Percentiles rank a stretch among this genome's conserved stretches.
phyloP scores from a whole-genome alignment of 2,329 filamentous ascomycete species.

The Harringtonia lauricola region DNA sequence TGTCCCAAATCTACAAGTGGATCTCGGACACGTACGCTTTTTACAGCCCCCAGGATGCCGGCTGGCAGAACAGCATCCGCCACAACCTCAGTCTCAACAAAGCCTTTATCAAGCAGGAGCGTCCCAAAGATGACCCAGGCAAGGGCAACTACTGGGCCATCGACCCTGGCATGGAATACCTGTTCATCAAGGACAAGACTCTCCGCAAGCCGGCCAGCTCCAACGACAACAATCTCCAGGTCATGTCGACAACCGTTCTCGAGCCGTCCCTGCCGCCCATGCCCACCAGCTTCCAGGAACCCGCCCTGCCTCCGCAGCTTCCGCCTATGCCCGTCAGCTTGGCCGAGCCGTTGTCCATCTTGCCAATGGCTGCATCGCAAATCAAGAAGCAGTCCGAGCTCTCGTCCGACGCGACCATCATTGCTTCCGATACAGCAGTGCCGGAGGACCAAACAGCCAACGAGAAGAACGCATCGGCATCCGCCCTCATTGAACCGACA shows the following conservation, averaged over 20 bases:
- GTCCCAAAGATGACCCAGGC: slow-evolving; percentile 92
- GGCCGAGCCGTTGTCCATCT: slow-evolving; percentile 4
- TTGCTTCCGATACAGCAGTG: slow-evolving; percentile 54
- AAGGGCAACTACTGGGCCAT: slow-evolving; percentile 98
- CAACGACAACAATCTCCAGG: slow-evolving; percentile 46
- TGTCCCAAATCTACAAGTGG: slow-evolving; percentile 98
- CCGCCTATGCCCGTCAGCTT: slow-evolving; percentile 18
- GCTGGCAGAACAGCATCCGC: slow-evolving; percentile 98
- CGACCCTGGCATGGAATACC: slow-evolving; percentile 74
- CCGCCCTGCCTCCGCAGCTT: slow-evolving; percentile 36
- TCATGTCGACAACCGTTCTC: slow-evolving; percentile 42
- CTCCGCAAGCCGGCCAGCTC: slow-evolving; percentile 44
- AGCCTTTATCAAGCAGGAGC: slow-evolving; percentile 88
- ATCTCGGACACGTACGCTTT: slow-evolving; percentile 91
- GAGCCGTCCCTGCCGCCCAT: slow-evolving; percentile 35
- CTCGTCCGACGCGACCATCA: slow-evolving; percentile 70
- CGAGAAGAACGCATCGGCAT: slow-evolving; percentile 30
- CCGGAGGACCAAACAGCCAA: slow-evolving; percentile 31
- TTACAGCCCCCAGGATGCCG: slow-evolving; percentile 73
- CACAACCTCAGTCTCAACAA: slow-evolving; percentile 97
- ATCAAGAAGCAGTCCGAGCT: slow-evolving; percentile 35
- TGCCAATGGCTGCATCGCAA: slow-evolving; percentile 5
- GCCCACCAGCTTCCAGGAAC: slow-evolving; percentile 26
- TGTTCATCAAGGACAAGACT: slow-evolving; percentile 83
- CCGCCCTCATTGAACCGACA: slow-evolving; percentile 12